phyloP scores from a whole-genome alignment of 1,139 yeast species.

The Suhomyces bokatorum region DNA sequence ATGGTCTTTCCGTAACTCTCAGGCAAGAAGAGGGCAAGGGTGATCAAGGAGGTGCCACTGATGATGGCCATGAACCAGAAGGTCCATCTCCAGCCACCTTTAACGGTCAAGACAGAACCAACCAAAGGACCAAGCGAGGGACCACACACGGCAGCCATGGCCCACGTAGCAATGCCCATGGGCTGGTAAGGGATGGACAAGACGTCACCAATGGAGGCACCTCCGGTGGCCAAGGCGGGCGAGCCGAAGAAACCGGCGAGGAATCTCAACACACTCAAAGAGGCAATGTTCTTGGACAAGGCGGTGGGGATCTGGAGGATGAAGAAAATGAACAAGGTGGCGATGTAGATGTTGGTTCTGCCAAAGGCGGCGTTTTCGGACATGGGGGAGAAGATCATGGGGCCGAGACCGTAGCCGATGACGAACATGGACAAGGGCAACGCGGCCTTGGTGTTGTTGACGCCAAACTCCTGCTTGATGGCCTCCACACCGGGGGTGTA shows the following conservation, averaged over 20 bases:
- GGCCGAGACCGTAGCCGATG: conserved; percentile 42
- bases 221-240: conserved; percentile 41
- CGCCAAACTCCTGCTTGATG: conserved; percentile 29
- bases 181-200: conserved; percentile 30
- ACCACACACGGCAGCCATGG: conserved; percentile 36
- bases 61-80: conserved; percentile 41
- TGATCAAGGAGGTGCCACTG: conserved; percentile 28
- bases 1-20: conserved; percentile 38
- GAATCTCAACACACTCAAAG: conserved; percentile 34
- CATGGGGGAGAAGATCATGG: conserved; percentile 40
- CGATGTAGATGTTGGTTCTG: conserved; percentile 42
- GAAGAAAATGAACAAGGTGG: conserved; percentile 31
- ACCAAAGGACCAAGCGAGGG: conserved; percentile 41
- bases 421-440: conserved; percentile 40
- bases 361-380: conserved; percentile 51
- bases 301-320: conserved; percentile 37
- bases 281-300: conserved; percentile 30
- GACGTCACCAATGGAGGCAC: conserved; percentile 37
- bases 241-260: conserved; percentile 38
- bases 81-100: conserved; percentile 40
- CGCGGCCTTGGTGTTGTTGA: conserved; percentile 29
- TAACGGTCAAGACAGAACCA: conserved; percentile 33
- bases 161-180: conserved; percentile 37
- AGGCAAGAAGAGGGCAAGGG: conserved; percentile 33
- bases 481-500: conserved; percentile 54